Conservation (phyloP, 2,329 filamentous ascomycete species). For the Claviceps spartinae region DNA sequence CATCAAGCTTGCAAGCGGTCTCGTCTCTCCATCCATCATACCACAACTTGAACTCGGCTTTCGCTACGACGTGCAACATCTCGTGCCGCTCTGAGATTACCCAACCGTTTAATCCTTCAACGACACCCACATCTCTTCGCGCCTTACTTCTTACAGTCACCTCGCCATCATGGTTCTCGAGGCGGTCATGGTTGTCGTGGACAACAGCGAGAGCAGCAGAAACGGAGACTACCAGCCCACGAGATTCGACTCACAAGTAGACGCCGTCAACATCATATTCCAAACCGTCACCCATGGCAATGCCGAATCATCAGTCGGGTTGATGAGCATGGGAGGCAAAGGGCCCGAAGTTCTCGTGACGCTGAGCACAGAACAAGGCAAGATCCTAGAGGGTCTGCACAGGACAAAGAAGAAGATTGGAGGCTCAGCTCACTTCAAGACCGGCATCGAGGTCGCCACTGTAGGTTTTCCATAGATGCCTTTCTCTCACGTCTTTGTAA, state of each 20-base stretch:
- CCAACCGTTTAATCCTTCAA: not conserved
- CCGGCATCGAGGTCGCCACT: slow-evolving; percentile 86
- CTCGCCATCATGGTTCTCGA: slow-evolving; percentile 83
- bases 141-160: slow-evolving; percentile 5
- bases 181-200: slow-evolving; percentile 98
- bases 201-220: slow-evolving; percentile 97
- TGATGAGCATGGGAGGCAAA: slow-evolving; percentile 98
- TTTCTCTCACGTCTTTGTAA: too few relatives aligned
- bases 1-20: slow-evolving; percentile 3
- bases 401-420: slow-evolving; percentile 83
- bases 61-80: not conserved
- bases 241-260: slow-evolving; percentile 89
- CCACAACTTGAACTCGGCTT: not conserved
- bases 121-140: not conserved
- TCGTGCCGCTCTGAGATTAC: not conserved
- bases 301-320: slow-evolving; percentile 88
- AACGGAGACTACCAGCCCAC: slow-evolving; percentile 91
- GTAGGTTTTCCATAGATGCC: slow-evolving; percentile 39
- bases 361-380: slow-evolving; percentile 89
- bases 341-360: slow-evolving; percentile 96
- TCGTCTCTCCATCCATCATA: slow-evolving; percentile 2
- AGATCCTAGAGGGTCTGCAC: slow-evolving; percentile 84
- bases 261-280: slow-evolving; percentile 91
- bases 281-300: slow-evolving; percentile 90
- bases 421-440: slow-evolving; percentile 76